Conservation (phyloP, 1,139 yeast genomes). For the Scheffersomyces lignicola region DNA sequence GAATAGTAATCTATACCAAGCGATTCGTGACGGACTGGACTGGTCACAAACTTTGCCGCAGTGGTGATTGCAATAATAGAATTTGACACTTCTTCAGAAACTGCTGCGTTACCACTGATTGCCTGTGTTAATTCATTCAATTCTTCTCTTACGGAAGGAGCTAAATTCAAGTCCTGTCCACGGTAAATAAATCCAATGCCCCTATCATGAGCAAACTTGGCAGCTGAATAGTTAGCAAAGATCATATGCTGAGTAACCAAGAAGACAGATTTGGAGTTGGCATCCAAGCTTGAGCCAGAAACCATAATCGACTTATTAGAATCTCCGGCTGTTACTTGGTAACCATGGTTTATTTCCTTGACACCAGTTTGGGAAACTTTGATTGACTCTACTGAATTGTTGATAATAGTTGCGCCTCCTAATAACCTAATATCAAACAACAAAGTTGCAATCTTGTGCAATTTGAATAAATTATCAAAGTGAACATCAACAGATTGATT, state of each 20-base stretch:
- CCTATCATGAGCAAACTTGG: constrained; percentile 45
- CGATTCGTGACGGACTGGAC: constrained; percentile 53
- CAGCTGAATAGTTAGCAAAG: constrained; percentile 65
- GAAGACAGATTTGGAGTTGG: constrained; percentile 41
- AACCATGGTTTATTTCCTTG: too few relatives aligned
- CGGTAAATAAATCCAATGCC: constrained; percentile 59
- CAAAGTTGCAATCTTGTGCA: constrained; percentile 30
- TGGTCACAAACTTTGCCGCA: constrained; percentile 34
- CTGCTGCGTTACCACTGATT: constrained; percentile 16
- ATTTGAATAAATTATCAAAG: constrained; percentile 25
- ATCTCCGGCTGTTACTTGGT: too few relatives aligned
- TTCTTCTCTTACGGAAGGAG: constrained; percentile 30
- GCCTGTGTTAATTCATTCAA: constrained; percentile 36
- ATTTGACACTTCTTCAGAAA: constrained; percentile 18
- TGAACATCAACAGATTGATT: constrained; percentile 16
- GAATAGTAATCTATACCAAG: constrained; percentile 66
- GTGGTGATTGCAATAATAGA: constrained; percentile 26
- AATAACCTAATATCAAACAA: constrained; percentile 23
- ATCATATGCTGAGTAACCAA: constrained; percentile 86
- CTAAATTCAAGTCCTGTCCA: constrained; percentile 33
- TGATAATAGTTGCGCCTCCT: constrained; percentile 7
- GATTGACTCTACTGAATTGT: background rate
- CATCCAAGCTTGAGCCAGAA: constrained; percentile 4
- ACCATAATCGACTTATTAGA: constrained; percentile 5
- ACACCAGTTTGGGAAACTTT: background rate